A percentile compares a stretch with the other conserved stretches of the same genome.
Conservation (phyloP, 306 rosid species). For the Cucurbita moschata region DNA sequence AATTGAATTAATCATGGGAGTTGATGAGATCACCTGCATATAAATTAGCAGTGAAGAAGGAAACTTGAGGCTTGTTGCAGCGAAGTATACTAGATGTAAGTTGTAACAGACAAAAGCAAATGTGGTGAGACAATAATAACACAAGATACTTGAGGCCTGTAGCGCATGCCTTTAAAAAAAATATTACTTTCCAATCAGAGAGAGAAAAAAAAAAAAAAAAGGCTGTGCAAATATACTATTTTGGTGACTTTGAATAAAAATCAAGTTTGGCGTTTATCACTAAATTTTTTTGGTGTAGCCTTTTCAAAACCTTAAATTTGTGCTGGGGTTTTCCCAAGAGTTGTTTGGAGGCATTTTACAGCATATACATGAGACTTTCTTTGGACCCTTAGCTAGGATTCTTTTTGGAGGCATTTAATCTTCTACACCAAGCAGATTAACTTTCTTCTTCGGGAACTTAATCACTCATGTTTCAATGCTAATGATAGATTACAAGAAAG, state of each 20-base stretch:
- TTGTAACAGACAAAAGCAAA: not conserved
- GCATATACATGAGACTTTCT: not conserved
- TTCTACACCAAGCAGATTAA: not conserved
- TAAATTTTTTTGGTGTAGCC: not conserved
- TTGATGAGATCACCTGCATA: not conserved
- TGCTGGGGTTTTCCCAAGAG: not conserved
- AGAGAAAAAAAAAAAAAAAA: no score
- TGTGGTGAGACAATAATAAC: not conserved
- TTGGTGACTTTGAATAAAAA: not conserved
- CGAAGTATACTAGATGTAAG: not conserved
- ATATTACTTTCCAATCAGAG: not conserved
- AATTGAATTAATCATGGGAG: not conserved
- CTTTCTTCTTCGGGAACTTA: not conserved
- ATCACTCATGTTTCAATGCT: not conserved
- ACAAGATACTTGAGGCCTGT: not conserved
- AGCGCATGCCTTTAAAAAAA: not conserved
- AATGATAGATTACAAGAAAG: not conserved
- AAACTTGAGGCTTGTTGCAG: not conserved
- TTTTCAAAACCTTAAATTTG: not conserved
- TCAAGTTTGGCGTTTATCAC: not conserved
- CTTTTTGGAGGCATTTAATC: not conserved
- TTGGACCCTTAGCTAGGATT: not conserved
- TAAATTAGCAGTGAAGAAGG: not conserved
- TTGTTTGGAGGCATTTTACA: not conserved
- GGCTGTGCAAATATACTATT: not conserved